Evolutionary conservation across 192 early-diverging fungal species (phyloP).

Genomic region (Dispira parvispora): DNA sequence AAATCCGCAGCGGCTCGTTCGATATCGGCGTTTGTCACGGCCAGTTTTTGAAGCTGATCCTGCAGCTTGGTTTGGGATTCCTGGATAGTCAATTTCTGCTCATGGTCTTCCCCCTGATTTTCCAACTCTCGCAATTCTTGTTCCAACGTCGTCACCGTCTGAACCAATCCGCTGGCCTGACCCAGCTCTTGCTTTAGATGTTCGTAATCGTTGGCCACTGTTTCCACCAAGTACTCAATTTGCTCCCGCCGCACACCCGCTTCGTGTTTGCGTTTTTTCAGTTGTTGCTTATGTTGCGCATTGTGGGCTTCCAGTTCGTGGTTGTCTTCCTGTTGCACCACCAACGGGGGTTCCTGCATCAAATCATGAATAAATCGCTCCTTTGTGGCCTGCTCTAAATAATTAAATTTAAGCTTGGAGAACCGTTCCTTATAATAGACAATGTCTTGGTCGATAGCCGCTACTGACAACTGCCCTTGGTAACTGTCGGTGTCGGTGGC

Average conservation of each 20-base stretch:
- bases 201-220: not conserved
- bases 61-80: not conserved
- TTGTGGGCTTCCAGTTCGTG: slow-evolving; percentile 11
- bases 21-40: no score
- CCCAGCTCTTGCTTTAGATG: not conserved
- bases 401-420: slow-evolving; percentile 35
- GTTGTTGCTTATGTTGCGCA: not conserved
- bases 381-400: slow-evolving; percentile 35
- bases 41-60: not conserved
- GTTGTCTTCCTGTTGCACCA: slow-evolving; percentile 19
- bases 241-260: not conserved
- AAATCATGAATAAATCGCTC: slow-evolving; percentile 28
- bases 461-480: not conserved
- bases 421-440: slow-evolving; percentile 26
- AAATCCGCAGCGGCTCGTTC: no score
- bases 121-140: not conserved
- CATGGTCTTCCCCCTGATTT: no score
- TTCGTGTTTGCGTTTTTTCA: slow-evolving; percentile 2
- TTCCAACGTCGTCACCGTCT: not conserved
- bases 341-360: slow-evolving; percentile 22
- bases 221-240: slow-evolving; percentile 3
- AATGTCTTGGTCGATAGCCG: not conserved
- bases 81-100: slow-evolving; percentile 10
- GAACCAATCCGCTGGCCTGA: not conserved
- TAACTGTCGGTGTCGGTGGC: no score